Conservation (phyloP, 148 eudicot species). For the Pharnaceum exiguum region DNA sequence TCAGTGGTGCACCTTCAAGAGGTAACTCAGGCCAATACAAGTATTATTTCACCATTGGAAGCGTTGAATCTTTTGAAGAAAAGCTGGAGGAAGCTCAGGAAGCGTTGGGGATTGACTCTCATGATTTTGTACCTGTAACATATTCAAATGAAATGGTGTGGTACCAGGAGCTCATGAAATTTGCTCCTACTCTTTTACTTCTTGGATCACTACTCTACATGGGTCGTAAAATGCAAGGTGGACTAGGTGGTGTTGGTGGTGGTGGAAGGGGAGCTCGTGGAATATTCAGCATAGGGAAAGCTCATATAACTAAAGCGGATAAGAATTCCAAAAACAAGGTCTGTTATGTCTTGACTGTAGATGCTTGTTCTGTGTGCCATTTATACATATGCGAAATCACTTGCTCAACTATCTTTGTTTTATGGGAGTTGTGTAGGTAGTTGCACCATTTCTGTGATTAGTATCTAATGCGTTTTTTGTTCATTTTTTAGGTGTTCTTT, state of each 20-base stretch:
- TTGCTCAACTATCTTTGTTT: too few species aligned
- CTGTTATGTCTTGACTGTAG: background rate
- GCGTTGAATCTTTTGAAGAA: slow-evolving; percentile 82
- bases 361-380: background rate
- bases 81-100: slow-evolving; percentile 88
- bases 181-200: slow-evolving; percentile 68
- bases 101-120: slow-evolving; percentile 64
- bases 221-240: slow-evolving; percentile 84
- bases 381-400: background rate
- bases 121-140: slow-evolving; percentile 72
- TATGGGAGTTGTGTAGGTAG: background rate
- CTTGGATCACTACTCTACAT: slow-evolving; percentile 61
- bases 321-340: slow-evolving; percentile 87
- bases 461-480: background rate
- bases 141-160: slow-evolving; percentile 66
- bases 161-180: slow-evolving; percentile 65
- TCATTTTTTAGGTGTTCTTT: slow-evolving; percentile 42
- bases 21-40: slow-evolving; percentile 51
- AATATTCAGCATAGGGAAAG: slow-evolving; percentile 81
- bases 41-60: slow-evolving; percentile 74
- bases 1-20: slow-evolving; percentile 27
- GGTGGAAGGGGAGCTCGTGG: slow-evolving; percentile 74
- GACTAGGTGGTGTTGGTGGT: slow-evolving; percentile 71
- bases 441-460: background rate
- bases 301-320: slow-evolving; percentile 64